Conservation (phyloP, 257 asterid species). For the Apocynum venetum region DNA sequence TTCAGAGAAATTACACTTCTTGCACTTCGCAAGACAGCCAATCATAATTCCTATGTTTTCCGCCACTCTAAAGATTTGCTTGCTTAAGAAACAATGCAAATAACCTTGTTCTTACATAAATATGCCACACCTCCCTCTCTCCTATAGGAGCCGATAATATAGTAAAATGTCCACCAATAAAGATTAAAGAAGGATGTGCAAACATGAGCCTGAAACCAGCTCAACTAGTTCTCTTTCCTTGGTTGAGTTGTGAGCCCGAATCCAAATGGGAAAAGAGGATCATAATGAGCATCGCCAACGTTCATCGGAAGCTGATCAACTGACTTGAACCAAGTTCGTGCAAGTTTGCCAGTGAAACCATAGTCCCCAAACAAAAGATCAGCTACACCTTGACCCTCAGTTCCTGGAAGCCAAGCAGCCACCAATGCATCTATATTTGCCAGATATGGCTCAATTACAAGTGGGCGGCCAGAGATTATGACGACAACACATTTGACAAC, state of each 20-base stretch:
- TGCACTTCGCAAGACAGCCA: no score
- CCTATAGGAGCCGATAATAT: no score
- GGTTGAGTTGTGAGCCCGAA: constrained; percentile 55
- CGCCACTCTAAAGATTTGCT: no score
- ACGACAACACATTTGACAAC: constrained; percentile 58
- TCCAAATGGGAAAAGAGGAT: constrained; percentile 71
- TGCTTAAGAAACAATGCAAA: no score
- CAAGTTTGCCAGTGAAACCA: constrained; percentile 77
- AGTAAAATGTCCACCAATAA: no score
- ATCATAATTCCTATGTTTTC: no score
- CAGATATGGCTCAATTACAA: constrained; percentile 58
- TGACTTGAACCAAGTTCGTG: constrained; percentile 73
- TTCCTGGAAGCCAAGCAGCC: constrained; percentile 92
- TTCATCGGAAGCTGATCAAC: constrained; percentile 82
- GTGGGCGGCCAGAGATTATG: constrained; percentile 72
- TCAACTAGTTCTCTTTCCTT: constrained; percentile 12
- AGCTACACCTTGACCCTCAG: constrained; percentile 74
- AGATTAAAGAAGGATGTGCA: no score
- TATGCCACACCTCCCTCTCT: no score
- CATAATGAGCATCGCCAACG: constrained; percentile 67
- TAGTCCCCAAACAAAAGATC: constrained; percentile 63
- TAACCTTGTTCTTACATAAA: no score
- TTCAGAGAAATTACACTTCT: no score
- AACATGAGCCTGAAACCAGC: no score
- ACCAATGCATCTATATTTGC: constrained; percentile 54